phyloP scores from a whole-genome alignment of 1,284 basidiomycete genomes.

The Xanthoconium separans region DNA sequence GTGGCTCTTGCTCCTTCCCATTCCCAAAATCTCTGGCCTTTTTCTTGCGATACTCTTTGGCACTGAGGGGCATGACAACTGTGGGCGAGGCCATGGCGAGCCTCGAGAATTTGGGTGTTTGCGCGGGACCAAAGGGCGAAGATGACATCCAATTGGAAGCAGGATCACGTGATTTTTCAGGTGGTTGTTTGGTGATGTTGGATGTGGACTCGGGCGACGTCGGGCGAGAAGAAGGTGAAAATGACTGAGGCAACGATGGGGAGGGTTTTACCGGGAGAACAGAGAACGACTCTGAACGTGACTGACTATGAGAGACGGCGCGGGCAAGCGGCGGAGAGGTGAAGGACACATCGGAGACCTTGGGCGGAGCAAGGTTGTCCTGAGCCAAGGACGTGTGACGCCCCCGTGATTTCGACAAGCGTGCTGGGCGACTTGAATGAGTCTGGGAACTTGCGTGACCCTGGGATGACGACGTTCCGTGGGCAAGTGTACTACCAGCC shows the following conservation, averaged over 20 bases:
- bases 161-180: conserved; percentile 29
- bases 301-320: conserved; percentile 18
- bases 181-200: conserved; percentile 19
- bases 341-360: conserved; percentile 3
- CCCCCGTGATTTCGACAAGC: conserved; percentile 10
- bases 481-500: conserved; percentile 4
- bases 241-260: conserved; percentile 16
- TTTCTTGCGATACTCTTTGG: conserved; percentile 27
- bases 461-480: conserved; percentile 23
- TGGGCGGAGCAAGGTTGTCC: neutral
- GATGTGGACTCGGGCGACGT: neutral
- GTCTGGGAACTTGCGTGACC: conserved; percentile 10
- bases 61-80: conserved; percentile 33
- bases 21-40: conserved; percentile 12
- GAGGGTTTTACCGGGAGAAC: neutral
- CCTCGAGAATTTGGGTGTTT: conserved; percentile 31
- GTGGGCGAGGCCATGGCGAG: conserved; percentile 29
- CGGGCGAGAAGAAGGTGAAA: conserved; percentile 19
- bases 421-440: conserved; percentile 4
- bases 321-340: conserved; percentile 20
- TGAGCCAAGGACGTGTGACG: conserved; percentile 3
- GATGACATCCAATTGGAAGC: conserved; percentile 32
- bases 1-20: conserved; percentile 6
- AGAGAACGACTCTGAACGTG: conserved; percentile 20
- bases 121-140: conserved; percentile 30